Evolutionary conservation across 208 protist genomes (phyloP), one percentile per base, ranked within the genome.

Genomic region (Porcisia hertigi): DNA sequence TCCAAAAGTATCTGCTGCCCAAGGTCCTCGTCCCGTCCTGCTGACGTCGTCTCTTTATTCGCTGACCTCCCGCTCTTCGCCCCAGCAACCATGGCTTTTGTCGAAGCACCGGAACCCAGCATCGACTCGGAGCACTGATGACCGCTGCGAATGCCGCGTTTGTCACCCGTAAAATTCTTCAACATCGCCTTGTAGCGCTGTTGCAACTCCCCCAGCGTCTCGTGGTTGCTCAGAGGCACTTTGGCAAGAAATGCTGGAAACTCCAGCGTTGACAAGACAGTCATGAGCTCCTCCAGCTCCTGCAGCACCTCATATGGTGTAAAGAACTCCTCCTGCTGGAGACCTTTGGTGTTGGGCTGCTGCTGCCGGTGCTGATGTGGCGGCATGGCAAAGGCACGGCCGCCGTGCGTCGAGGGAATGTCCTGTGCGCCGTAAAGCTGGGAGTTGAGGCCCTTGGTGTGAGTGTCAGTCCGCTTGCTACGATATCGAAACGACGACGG

Each of bases 141-240:
- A n/a, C 71, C 45, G 43, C 23, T 73, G 45, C 55, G 62, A 20
- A 81, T 81, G 0, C 60, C 39, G 16, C 77, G 86, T 52, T 90
- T 90, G 2, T 82, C 86, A 16, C 86, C 86, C 30, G 73, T 67
- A 45, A 79, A 81, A 65, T 87, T 86, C 18, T 83, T 71, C 66
- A 87, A 66, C 79, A 90, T 72, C 73, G 83, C 73, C 20, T 79
- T 80, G 73, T 90, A 90, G 16, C 86, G 82, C 73, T 16, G 71
- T 23, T 85, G 76, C 72, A 90, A 34, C 81, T 90, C 82, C n/a
- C 65, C 49, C 54, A 90, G 20, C 18, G 86, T 90, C 72, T 90
- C 86, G 76, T 90, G 83, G 71, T 86, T 90, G 69, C 73, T 81
- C 25, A 90, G 74, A 25, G 83, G 75, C 4, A 83, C 65, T 53